A percentile compares a stretch with the other conserved stretches of the same genome.
phyloP scores from a whole-genome alignment of 1,139 yeast genomes.

The Magnusiomyces magnusii region DNA sequence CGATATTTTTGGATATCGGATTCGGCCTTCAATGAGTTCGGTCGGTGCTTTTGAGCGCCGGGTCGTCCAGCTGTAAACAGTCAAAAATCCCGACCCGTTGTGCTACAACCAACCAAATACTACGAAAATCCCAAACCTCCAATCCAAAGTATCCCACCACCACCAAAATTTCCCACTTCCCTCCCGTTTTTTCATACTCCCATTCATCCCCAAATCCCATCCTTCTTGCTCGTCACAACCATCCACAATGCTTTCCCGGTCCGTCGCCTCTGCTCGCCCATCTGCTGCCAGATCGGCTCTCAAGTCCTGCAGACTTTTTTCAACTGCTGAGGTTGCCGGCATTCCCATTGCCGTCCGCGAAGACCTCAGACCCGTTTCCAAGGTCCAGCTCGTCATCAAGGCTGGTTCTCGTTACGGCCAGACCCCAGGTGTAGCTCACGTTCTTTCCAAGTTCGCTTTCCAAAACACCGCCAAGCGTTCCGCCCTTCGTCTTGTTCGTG shows the following conservation, averaged over 20 bases:
- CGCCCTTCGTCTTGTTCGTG: conserved; percentile 90
- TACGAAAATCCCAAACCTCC: background rate
- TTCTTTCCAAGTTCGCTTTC: conserved; percentile 77
- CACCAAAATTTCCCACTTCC: background rate
- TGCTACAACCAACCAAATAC: background rate
- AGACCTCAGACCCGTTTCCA: conserved; percentile 49
- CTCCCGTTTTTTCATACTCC: background rate
- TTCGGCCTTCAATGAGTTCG: too few species aligned
- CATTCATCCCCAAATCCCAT: background rate
- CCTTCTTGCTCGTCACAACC: background rate
- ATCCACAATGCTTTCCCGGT: conserved; percentile 15
- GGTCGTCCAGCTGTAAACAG: too few species aligned
- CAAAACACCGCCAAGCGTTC: conserved; percentile 75
- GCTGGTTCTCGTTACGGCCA: conserved; percentile 76
- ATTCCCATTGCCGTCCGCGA: conserved; percentile 42
- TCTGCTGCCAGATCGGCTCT: conserved; percentile 10
- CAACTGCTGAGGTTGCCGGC: conserved; percentile 31
- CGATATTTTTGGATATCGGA: too few species aligned
- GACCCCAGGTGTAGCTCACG: conserved; percentile 79
- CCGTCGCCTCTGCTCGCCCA: conserved; percentile 13
- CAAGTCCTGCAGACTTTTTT: conserved; percentile 21
- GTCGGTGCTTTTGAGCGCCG: too few species aligned
- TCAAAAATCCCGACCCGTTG: too few species aligned
- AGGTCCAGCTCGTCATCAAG: conserved; percentile 70
- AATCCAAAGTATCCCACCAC: conserved; percentile 1